phyloP scores from a whole-genome alignment of 805 yeast species.

The Suhomyces sp. region DNA sequence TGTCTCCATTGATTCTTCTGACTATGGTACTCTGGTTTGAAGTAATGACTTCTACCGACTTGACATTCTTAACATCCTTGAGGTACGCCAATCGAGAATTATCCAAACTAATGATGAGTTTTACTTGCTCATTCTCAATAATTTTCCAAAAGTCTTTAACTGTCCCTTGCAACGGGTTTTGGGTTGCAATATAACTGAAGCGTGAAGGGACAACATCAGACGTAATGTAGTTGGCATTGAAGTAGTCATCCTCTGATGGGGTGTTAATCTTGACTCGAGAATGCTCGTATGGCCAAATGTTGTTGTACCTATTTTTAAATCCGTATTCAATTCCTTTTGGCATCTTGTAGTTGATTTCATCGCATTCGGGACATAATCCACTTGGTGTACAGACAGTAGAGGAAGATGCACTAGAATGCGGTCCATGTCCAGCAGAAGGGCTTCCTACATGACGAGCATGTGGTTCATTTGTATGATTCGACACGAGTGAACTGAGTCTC shows the following conservation, averaged over 20 bases:
- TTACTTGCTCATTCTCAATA: slow-evolving; percentile 33
- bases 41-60: slow-evolving; percentile 6
- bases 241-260: slow-evolving; percentile 37
- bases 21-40: slow-evolving; percentile 6
- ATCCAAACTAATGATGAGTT: slow-evolving; percentile 38
- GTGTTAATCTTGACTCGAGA: slow-evolving; percentile 39
- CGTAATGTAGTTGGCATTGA: slow-evolving; percentile 46
- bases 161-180: slow-evolving; percentile 42
- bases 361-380: slow-evolving; percentile 44
- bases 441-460: slow-evolving; percentile 2
- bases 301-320: slow-evolving; percentile 37
- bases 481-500: slow-evolving; percentile 24
- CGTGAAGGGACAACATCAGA: slow-evolving; percentile 21
- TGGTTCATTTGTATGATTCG: slow-evolving; percentile 1
- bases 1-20: slow-evolving; percentile 13
- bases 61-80: slow-evolving; percentile 9
- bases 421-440: no score
- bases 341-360: slow-evolving; percentile 35
- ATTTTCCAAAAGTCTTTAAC: slow-evolving; percentile 45
- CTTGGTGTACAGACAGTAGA: slow-evolving; percentile 37
- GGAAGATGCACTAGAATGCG: neutral
- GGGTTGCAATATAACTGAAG: slow-evolving; percentile 44
- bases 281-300: slow-evolving; percentile 51
- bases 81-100: slow-evolving; percentile 22
- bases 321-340: slow-evolving; percentile 44